These are phyloP conservation scores for Golubevia sp. DNA, from an alignment of 1,284 basidiomycete species.

Conservation along the genomic window DNA sequence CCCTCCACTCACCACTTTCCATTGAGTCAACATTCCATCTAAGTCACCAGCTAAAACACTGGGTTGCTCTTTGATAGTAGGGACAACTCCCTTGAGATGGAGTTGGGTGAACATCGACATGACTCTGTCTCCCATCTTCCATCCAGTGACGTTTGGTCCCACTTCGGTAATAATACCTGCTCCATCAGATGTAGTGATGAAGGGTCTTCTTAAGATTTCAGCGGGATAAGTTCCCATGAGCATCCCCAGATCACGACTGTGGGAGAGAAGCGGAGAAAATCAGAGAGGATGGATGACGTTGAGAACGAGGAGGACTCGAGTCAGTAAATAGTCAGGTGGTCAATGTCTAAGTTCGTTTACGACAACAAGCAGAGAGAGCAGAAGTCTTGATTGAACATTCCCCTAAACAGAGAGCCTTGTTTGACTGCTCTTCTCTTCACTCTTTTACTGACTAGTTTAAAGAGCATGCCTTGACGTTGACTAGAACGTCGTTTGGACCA, in stretches of 20 bases:
- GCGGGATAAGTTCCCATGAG: constrained; percentile 61
- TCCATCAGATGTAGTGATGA: constrained; percentile 70
- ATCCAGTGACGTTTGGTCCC: constrained; percentile 67
- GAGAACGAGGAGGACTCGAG: too few relatives aligned
- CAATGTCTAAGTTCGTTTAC: too few relatives aligned
- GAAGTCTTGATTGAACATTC: too few relatives aligned
- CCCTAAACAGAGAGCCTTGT: too few relatives aligned
- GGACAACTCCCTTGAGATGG: constrained; percentile 26
- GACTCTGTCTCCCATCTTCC: constrained; percentile 69
- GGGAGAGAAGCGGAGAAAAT: too few relatives aligned
- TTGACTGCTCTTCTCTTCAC: too few relatives aligned
- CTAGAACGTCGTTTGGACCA: constrained; percentile 36
- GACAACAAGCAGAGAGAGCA: too few relatives aligned
- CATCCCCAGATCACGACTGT: constrained; percentile 52
- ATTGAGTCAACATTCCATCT: constrained; percentile 69
- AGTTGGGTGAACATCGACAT: constrained; percentile 50
- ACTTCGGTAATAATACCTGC: constrained; percentile 70
- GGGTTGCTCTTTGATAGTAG: constrained; percentile 14
- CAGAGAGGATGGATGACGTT: too few relatives aligned
- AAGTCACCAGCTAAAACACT: constrained; percentile 66
- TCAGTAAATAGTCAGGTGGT: too few relatives aligned
- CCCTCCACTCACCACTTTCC: constrained; percentile 60
- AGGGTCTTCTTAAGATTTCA: constrained; percentile 43
- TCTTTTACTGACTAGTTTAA: constrained; percentile 51
- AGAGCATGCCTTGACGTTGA: constrained; percentile 60